Evolutionary conservation across 192 early-diverging fungal genomes (phyloP), one percentile per base, ranked within the genome.

Genomic region (Rhizophagus clarus): DNA sequence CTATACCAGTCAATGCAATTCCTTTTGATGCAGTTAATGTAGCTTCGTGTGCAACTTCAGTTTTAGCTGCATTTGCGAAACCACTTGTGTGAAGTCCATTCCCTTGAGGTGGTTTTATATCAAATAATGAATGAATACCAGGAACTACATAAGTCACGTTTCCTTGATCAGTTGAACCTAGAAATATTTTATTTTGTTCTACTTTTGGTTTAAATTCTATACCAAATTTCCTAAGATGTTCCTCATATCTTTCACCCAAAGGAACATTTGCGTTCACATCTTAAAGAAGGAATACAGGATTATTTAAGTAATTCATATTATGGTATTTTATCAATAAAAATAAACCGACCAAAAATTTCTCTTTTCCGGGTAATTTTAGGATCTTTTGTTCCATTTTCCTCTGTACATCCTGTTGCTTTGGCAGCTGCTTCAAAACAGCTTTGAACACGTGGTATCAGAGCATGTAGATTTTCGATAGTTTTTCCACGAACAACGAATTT

Each of bases 151-250:
- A 88, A 31, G 90, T 89, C 32, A 94, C 85, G 67, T 94, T 93
- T 42, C 93, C 94, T 79, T 91, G 88, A 82, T 94, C 94, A 6
- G 94, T 92, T 8, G 87, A 88, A 0, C 90, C 94, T 56, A 81
- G 82, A 1, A 51, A 49, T 10, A 34, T 5, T 20, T 66, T 32
- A 15, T 79, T 66, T 77, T 88, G 84, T 5, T 72, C 76, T 3
- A n/a, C 20, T 42, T 82, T 75, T 60, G 66, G 15, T 3, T 63
- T 62, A 40, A 84, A 84, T 12, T 71, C 78, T 20, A 81, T 61
- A 62, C 82, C 86, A 42, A 79, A 80, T 60, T 80, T 63, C 2
- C 42, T 77, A 85, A 89, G 84, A 34, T 88, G 62, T 3, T 82
- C 78, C 64, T 85, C 86, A 42, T 80, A 87, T 56, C 82, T 56